phyloP scores from a whole-genome alignment of 176 grass and related monocot species.

The Musa beccarii region DNA sequence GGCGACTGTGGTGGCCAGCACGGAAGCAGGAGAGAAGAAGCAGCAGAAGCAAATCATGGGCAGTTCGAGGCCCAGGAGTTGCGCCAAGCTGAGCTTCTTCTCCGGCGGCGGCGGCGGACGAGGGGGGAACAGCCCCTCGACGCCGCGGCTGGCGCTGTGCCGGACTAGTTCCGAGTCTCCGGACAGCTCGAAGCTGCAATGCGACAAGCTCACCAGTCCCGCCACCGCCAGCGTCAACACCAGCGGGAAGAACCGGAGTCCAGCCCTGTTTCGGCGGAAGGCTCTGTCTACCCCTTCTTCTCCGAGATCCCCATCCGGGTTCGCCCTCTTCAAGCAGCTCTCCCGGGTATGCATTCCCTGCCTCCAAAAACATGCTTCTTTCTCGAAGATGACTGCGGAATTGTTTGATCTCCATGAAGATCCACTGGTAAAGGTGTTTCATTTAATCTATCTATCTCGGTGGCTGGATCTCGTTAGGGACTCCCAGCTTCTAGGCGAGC shows the following conservation, averaged over 20 bases:
- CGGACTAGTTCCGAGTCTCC: background rate
- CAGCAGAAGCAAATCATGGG: constrained; percentile 11
- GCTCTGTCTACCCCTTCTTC: constrained; percentile 58
- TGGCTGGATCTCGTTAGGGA: background rate
- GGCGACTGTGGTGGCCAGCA: background rate
- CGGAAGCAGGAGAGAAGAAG: constrained; percentile 11
- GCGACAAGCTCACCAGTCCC: background rate
- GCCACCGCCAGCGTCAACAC: background rate
- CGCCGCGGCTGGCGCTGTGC: constrained; percentile 26
- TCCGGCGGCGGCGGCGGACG: constrained; percentile 21
- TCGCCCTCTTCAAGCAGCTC: constrained; percentile 75
- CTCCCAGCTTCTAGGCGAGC: background rate
- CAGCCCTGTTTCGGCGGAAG: constrained; percentile 37
- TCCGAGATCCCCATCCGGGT: constrained; percentile 83
- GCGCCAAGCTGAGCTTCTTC: constrained; percentile 61
- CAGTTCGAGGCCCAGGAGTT: constrained; percentile 25
- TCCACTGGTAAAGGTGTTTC: background rate
- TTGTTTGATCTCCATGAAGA: background rate
- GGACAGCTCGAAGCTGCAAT: constrained; percentile 21
- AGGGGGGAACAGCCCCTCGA: background rate
- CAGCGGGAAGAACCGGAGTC: background rate
- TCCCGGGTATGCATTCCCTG: constrained; percentile 33
- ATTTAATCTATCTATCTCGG: too few relatives aligned
- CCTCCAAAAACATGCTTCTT: background rate
- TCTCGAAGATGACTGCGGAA: too few relatives aligned